Evolutionary conservation across 345 rosid genomes (phyloP).

Genomic region (Cochlearia excelsa): DNA sequence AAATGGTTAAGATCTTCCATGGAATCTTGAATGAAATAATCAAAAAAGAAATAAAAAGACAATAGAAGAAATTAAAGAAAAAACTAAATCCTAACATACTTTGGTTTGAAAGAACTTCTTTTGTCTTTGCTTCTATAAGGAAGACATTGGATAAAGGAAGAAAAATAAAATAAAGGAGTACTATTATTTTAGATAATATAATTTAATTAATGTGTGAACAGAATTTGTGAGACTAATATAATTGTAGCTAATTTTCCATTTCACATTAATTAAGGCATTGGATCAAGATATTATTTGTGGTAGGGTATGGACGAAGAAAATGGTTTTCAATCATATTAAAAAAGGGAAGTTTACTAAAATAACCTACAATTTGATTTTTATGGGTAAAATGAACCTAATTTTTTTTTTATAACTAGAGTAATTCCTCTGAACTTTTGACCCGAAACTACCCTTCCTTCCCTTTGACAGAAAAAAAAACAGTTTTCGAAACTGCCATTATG

Average conservation of each 20-base stretch:
- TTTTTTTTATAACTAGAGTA: too few relatives aligned
- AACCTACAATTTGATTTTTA: too few relatives aligned
- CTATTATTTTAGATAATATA: slow-evolving; percentile 14
- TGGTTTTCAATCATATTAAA: slow-evolving; percentile 7
- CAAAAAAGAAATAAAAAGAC: slow-evolving; percentile 18
- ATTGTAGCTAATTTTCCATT: slow-evolving; percentile 29
- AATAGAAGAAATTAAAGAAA: slow-evolving; percentile 11
- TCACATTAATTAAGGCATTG: slow-evolving; percentile 21
- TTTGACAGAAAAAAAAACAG: too few relatives aligned
- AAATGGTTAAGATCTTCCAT: slow-evolving; percentile 69
- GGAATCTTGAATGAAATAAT: slow-evolving; percentile 23
- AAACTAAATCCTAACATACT: slow-evolving; percentile 27
- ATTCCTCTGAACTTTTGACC: too few relatives aligned
- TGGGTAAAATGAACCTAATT: too few relatives aligned
- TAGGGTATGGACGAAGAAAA: slow-evolving; percentile 31
- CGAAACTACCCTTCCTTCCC: too few relatives aligned
- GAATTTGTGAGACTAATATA: slow-evolving; percentile 21
- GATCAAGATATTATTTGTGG: slow-evolving; percentile 29
- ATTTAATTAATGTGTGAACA: slow-evolving; percentile 34
- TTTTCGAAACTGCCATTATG: too few relatives aligned
- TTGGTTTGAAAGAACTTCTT: slow-evolving; percentile 32
- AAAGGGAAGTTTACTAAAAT: background rate
- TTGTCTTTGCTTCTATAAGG: slow-evolving; percentile 51
- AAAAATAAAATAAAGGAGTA: slow-evolving; percentile 20
- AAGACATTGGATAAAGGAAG: slow-evolving; percentile 37